Base-by-base conservation (phyloP, 352 stramenopile species). In the Thraustotheca clavata region DNA sequence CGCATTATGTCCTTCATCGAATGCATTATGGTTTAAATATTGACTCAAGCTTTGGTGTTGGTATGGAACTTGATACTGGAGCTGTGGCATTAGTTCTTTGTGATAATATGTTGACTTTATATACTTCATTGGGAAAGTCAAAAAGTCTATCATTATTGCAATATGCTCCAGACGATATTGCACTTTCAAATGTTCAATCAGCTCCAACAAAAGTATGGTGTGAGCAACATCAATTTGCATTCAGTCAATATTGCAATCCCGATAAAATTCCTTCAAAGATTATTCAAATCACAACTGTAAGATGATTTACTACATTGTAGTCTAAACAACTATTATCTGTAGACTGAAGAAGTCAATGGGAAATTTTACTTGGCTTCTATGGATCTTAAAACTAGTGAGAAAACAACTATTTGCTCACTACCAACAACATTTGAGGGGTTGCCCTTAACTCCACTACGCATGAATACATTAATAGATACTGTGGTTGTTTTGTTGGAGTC, bases 211-310 rank as follows among this genome's bases (percentile, higher is more conserved):
- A 0, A 34, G 18, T 48, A 43, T 62, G 80, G 9, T 72, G 71
- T 4, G 69, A 68, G 0, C 46, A 14, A 14, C 49, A 74, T 4
- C 71, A 79, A 38, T 72, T 93, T 8, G 77, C 62, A 6, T 59
- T 91, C 0, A 75, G 83, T 14, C 79, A 93, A 57, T 93, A 89
- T 48, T 76, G 79, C 59, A 74, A 75, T 55, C 89, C 87, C 49
- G 73, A 77, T 22, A 70, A 72, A 41, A 60, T 87, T 12, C 70
- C 81, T 14, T 60, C 70, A 1, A 69, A 71, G 4, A 38, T 88
- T 27, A 22, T 86, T 6, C 76, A 86, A 40, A 49, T 90, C n/a
- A 54, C 72, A 0, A 49, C 50, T 6, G 54, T 62, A 32, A 18
- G 31, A 16, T 3, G 3, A 18, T 35, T 9, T 43, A 43, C 16